Evolutionary conservation across 1,284 basidiomycete species (phyloP).

Genomic region (Amylostereum areolatum): DNA sequence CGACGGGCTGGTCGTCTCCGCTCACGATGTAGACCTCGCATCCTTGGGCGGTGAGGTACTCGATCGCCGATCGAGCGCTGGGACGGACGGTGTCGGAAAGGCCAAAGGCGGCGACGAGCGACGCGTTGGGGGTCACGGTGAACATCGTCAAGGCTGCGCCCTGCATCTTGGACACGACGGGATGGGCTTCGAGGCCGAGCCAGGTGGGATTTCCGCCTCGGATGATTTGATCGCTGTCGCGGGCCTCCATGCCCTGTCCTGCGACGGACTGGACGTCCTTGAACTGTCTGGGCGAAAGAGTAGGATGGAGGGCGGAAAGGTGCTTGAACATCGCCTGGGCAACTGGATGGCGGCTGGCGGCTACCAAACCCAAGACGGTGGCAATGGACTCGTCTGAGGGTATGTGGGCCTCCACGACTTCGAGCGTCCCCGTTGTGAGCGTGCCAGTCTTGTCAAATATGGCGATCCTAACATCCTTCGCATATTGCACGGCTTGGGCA

Average conservation of each 20-base stretch:
- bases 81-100: conserved; percentile 44
- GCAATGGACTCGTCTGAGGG: conserved; percentile 13
- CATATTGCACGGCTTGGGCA: conserved; percentile 21
- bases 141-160: conserved; percentile 28
- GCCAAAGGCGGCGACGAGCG: conserved; percentile 35
- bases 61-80: conserved; percentile 34
- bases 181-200: conserved; percentile 21
- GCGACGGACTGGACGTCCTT: conserved; percentile 24
- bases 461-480: conserved; percentile 25
- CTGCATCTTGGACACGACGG: conserved; percentile 16
- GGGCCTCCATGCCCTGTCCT: conserved; percentile 31
- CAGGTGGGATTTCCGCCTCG: conserved; percentile 31
- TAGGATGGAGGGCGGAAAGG: conserved; percentile 10
- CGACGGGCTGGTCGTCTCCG: conserved; percentile 49
- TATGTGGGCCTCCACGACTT: conserved; percentile 22
- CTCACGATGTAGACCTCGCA: conserved; percentile 44
- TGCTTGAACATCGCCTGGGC: conserved; percentile 24
- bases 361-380: conserved; percentile 14
- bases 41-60: conserved; percentile 28
- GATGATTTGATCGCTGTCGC: conserved; percentile 18
- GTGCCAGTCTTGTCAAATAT: conserved; percentile 47
- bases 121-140: conserved; percentile 25
- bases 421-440: conserved; percentile 30
- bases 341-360: conserved; percentile 18
- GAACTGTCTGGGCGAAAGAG: conserved; percentile 6